phyloP scores from a whole-genome alignment of 1,284 basidiomycete genomes.

The Earliella scabrosa region DNA sequence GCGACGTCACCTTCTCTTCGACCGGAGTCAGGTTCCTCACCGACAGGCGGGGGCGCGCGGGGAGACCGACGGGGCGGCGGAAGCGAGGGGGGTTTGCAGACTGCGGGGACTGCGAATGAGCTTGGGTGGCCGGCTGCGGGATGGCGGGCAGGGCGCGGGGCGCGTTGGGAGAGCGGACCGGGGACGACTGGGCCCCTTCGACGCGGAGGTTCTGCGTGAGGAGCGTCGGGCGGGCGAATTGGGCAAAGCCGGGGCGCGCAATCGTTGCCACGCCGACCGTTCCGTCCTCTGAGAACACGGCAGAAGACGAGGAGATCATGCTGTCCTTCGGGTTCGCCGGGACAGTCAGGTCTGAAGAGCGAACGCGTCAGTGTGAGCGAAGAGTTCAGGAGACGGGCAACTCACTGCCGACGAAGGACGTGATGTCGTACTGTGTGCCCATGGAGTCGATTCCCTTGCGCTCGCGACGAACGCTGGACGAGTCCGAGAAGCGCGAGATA shows the following conservation, averaged over 20 bases:
- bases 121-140: conserved; percentile 6
- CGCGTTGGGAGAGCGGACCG: not conserved
- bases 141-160: conserved; percentile 1
- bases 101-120: not conserved
- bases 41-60: conserved; percentile 33
- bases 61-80: conserved; percentile 30
- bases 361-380: conserved; percentile 9
- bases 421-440: conserved; percentile 70
- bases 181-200: not conserved
- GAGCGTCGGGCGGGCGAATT: conserved; percentile 20
- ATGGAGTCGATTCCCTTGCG: conserved; percentile 42
- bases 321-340: conserved; percentile 23
- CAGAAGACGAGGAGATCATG: conserved; percentile 19
- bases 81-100: conserved; percentile 15
- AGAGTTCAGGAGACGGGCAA: not conserved
- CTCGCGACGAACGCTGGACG: conserved; percentile 27
- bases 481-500: conserved; percentile 36
- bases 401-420: conserved; percentile 75
- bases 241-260: conserved; percentile 8
- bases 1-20: conserved; percentile 29
- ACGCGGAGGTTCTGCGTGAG: conserved; percentile 3
- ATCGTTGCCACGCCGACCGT: conserved; percentile 18
- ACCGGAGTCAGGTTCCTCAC: conserved; percentile 40
- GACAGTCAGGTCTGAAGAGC: conserved; percentile 10
- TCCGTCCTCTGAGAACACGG: conserved; percentile 19